These are phyloP conservation scores for Cornus controversa DNA, from an alignment of 148 eudicot species.

Conservation along the genomic window DNA sequence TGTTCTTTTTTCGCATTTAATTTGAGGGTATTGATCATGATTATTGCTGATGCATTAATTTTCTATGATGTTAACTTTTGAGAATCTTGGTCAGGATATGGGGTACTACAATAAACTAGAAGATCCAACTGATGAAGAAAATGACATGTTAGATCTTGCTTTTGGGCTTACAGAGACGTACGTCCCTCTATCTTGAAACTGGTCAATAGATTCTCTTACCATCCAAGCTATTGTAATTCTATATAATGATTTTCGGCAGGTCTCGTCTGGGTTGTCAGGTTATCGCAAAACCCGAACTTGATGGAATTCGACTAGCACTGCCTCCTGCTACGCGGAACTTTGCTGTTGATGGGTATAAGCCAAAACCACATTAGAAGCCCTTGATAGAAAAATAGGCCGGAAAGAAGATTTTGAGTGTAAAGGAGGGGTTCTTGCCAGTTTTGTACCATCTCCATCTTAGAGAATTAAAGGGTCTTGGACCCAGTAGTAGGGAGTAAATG, in stretches of 20 bases:
- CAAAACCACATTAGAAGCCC: constrained; percentile 45
- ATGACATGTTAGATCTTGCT: constrained; percentile 98
- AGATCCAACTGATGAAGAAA: constrained; percentile 93
- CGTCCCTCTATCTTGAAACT: constrained; percentile 19
- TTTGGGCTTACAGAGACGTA: constrained; percentile 96
- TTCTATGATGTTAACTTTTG: not conserved
- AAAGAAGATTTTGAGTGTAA: not conserved
- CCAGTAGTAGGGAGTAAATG: not conserved
- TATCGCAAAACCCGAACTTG: constrained; percentile 78
- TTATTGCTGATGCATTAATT: not conserved
- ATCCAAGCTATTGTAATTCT: too few species aligned
- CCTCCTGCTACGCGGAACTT: constrained; percentile 93
- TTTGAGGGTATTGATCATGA: not conserved
- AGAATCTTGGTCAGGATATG: constrained; percentile 51
- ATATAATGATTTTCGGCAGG: constrained; percentile 29
- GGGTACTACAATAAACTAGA: constrained; percentile 78
- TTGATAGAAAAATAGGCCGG: not conserved
- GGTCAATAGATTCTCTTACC: not conserved
- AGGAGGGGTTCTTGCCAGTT: constrained; percentile 3
- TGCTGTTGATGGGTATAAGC: constrained; percentile 84
- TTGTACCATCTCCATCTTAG: constrained; percentile 6
- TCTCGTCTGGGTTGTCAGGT: constrained; percentile 97
- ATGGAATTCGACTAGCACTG: constrained; percentile 81
- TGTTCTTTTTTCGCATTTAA: not conserved
- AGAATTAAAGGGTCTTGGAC: not conserved